phyloP scores from a whole-genome alignment of 768 basidiomycete species.

The Boletus rubroflammeus region DNA sequence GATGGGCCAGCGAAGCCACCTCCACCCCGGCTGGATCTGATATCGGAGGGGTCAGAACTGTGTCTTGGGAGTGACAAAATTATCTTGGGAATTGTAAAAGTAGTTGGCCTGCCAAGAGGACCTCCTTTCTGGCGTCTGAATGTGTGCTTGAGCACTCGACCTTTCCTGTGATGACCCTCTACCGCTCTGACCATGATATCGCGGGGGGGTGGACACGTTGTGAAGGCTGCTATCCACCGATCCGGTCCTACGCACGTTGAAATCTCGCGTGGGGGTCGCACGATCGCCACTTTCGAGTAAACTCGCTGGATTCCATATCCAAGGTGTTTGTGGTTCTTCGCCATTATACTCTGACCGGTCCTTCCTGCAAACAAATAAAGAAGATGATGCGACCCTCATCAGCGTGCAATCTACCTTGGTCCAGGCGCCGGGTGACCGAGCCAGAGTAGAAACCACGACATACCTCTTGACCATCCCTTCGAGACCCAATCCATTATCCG shows the following conservation, averaged over 20 bases:
- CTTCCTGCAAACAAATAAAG: conserved; percentile 13
- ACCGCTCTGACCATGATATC: conserved; percentile 22
- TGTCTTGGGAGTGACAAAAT: conserved; percentile 16
- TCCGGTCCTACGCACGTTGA: conserved; percentile 19
- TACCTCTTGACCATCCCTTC: conserved; percentile 60
- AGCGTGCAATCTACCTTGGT: conserved; percentile 2
- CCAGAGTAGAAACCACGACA: conserved; percentile 24
- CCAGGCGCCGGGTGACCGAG: background rate
- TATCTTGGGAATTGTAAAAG: conserved; percentile 21
- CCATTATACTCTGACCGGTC: conserved; percentile 34
- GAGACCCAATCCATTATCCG: conserved; percentile 63
- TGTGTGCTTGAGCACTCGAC: conserved; percentile 12
- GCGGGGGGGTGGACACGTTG: conserved; percentile 14
- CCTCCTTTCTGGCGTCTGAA: conserved; percentile 23
- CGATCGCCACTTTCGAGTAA: conserved; percentile 32
- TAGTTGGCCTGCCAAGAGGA: conserved; percentile 15
- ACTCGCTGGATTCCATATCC: conserved; percentile 66
- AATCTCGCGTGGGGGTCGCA: conserved; percentile 29
- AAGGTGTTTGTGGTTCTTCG: conserved; percentile 54
- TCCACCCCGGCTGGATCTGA: conserved; percentile 6
- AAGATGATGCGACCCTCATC: conserved; percentile 4
- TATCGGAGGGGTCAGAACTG: conserved; percentile 22
- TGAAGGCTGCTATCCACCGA: conserved; percentile 18
- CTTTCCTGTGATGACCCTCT: conserved; percentile 13
- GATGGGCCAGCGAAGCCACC: conserved; percentile 15